Percentiles rank a stretch among this genome's conserved stretches.
These are phyloP conservation scores for Pythium periplocum DNA, from an alignment of 352 stramenopile species.

Conservation along the genomic window DNA sequence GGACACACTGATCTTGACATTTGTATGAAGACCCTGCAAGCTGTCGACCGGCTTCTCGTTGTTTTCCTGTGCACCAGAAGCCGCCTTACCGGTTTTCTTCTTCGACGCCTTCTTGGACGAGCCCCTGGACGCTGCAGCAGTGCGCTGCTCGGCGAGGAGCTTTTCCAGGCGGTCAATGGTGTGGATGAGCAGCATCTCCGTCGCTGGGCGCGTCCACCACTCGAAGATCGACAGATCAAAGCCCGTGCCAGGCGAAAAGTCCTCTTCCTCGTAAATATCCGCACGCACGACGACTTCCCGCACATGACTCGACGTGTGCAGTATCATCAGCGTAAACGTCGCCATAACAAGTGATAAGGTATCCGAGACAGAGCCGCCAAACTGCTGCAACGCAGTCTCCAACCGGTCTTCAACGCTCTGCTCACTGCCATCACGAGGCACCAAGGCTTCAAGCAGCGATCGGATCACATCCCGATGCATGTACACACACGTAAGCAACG, in stretches of 20 bases:
- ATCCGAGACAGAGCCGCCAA: conserved; percentile 23
- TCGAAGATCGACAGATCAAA: conserved; percentile 58
- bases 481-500: conserved; percentile 88
- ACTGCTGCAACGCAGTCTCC: conserved; percentile 13
- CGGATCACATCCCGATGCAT: conserved; percentile 70
- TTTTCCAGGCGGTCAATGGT: conserved; percentile 43
- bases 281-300: conserved; percentile 83
- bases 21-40: conserved; percentile 44
- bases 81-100: conserved; percentile 61
- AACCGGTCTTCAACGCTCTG: conserved; percentile 28
- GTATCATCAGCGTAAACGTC: conserved; percentile 47
- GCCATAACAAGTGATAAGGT: conserved; percentile 74
- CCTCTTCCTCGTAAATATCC: conserved; percentile 96
- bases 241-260: conserved; percentile 81
- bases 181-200: conserved; percentile 34
- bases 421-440: not conserved
- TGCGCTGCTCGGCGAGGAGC: conserved; percentile 36
- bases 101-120: conserved; percentile 54
- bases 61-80: conserved; percentile 3
- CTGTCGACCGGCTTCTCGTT: not conserved
- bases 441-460: conserved; percentile 55
- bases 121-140: conserved; percentile 11
- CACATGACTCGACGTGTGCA: conserved; percentile 78
- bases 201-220: conserved; percentile 26
- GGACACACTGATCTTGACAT: conserved; percentile 38